Conservation (phyloP, 169 alveolate species). For the Condylostoma magnum region DNA sequence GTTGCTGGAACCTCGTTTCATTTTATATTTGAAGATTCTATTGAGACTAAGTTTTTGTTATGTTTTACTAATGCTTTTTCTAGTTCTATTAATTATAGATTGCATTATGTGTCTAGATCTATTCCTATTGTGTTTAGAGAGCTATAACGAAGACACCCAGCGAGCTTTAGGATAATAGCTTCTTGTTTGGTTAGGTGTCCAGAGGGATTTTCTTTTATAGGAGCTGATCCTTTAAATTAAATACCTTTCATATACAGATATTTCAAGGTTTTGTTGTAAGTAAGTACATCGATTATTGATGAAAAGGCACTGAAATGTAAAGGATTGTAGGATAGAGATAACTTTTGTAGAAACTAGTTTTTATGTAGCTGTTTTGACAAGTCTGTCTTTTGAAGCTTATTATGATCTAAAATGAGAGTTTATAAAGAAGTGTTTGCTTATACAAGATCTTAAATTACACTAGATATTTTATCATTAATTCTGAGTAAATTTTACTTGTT, state of each 20-base stretch:
- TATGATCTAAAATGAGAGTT: too few relatives aligned
- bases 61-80: constrained; percentile 15
- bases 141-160: background rate
- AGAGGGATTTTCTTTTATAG: constrained; percentile 14
- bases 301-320: background rate
- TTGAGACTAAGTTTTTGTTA: background rate
- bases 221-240: constrained; percentile 4
- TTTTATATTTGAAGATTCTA: background rate
- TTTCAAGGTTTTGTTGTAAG: background rate
- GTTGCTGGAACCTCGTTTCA: background rate
- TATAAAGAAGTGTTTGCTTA: too few relatives aligned
- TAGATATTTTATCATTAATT: too few relatives aligned
- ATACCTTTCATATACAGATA: background rate
- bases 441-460: too few relatives aligned
- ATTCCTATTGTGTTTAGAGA: background rate
- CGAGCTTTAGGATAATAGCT: constrained; percentile 18
- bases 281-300: constrained; percentile 3
- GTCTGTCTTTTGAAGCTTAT: too few relatives aligned
- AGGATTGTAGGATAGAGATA: constrained; percentile 16
- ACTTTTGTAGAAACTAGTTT: too few relatives aligned
- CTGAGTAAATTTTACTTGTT: too few relatives aligned
- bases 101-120: background rate
- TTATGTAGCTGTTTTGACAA: too few relatives aligned
- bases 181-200: constrained; percentile 19
- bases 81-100: constrained; percentile 9